phyloP scores from a whole-genome alignment of 257 asterid species.

The Plantago major region DNA sequence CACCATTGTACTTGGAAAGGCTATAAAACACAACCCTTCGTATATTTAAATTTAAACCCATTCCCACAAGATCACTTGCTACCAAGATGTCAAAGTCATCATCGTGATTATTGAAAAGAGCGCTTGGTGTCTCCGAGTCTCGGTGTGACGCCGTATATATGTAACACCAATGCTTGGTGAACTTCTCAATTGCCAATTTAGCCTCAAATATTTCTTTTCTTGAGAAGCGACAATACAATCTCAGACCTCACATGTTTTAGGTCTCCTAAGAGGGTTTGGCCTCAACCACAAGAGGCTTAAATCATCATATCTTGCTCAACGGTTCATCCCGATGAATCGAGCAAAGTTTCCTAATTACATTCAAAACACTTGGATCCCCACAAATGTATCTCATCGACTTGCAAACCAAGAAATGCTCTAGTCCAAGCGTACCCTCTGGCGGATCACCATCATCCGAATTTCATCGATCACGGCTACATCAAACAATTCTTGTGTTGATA shows the following conservation, averaged over 20 bases:
- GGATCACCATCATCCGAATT: conserved; percentile 94
- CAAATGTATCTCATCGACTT: conserved; percentile 88
- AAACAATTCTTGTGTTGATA: conserved; percentile 61
- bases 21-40: conserved; percentile 68
- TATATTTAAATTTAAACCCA: conserved; percentile 92
- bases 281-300: conserved; percentile 90
- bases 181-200: conserved; percentile 79
- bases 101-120: conserved; percentile 65
- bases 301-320: conserved; percentile 64
- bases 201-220: conserved; percentile 92
- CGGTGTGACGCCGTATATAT: conserved; percentile 96
- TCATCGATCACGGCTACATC: conserved; percentile 97
- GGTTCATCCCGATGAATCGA: conserved; percentile 78
- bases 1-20: conserved; percentile 78
- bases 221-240: conserved; percentile 97
- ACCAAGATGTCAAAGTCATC: conserved; percentile 75
- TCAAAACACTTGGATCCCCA: conserved; percentile 97
- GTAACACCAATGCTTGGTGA: conserved; percentile 78
- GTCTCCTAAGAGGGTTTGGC: conserved; percentile 86
- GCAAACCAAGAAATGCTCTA: conserved; percentile 79
- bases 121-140: conserved; percentile 92
- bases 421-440: conserved; percentile 94
- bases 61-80: conserved; percentile 97
- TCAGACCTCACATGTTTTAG: conserved; percentile 67
- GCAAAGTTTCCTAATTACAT: conserved; percentile 60